These are phyloP conservation scores for Mycosphaerella arachidis DNA, from an alignment of 2,329 filamentous ascomycete species.

Conservation along the genomic window DNA sequence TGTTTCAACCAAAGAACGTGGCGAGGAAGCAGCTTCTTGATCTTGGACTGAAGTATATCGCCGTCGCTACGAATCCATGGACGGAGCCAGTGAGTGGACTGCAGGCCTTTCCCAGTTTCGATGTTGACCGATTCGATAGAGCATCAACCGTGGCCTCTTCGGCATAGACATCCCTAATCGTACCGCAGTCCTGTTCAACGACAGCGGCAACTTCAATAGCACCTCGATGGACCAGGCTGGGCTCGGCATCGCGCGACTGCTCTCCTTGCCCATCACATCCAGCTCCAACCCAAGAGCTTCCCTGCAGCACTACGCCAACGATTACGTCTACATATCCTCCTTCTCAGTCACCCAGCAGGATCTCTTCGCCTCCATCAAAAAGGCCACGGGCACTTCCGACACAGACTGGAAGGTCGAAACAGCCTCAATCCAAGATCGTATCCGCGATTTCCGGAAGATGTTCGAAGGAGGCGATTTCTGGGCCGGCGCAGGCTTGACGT, in stretches of 20 bases:
- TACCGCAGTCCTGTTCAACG: slow-evolving; percentile 26
- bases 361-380: slow-evolving; percentile 34
- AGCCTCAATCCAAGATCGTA: slow-evolving; percentile 39
- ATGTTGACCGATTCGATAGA: not conserved
- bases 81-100: slow-evolving; percentile 18
- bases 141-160: slow-evolving; percentile 34
- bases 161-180: slow-evolving; percentile 25
- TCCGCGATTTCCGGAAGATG: slow-evolving; percentile 42
- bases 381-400: slow-evolving; percentile 33
- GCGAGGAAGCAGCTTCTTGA: slow-evolving; percentile 23
- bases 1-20: slow-evolving; percentile 14
- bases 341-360: slow-evolving; percentile 36
- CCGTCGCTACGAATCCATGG: slow-evolving; percentile 31
- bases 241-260: slow-evolving; percentile 30
- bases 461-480: slow-evolving; percentile 41
- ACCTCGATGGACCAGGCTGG: slow-evolving; percentile 33
- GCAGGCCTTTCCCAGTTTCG: slow-evolving; percentile 28
- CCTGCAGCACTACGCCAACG: slow-evolving; percentile 31
- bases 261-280: slow-evolving; percentile 30
- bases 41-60: slow-evolving; percentile 39
- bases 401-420: slow-evolving; percentile 35
- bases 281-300: slow-evolving; percentile 33
- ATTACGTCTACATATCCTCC: slow-evolving; percentile 34
- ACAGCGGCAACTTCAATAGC: slow-evolving; percentile 33
- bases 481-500: slow-evolving; percentile 32